These are phyloP conservation scores for Vicia villosa DNA, from an alignment of 306 rosid genomes.

Conservation along the genomic window DNA sequence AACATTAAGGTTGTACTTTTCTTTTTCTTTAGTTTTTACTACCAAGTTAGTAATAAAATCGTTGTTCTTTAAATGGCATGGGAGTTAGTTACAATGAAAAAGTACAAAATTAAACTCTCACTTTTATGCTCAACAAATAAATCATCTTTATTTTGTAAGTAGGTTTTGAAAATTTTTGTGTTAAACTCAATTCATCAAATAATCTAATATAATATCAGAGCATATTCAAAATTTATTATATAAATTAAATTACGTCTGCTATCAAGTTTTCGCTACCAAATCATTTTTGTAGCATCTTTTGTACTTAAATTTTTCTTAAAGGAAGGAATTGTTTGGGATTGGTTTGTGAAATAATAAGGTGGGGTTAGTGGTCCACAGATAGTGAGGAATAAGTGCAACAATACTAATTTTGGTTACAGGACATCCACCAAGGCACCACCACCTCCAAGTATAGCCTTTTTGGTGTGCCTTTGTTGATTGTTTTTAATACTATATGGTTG, in stretches of 20 bases:
- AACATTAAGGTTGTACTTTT: not conserved
- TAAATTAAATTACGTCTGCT: too few relatives aligned
- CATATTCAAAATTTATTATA: too few relatives aligned
- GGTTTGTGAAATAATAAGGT: conserved; percentile 18
- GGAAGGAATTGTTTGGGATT: conserved; percentile 13
- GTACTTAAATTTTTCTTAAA: not conserved
- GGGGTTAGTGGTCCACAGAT: conserved; percentile 43
- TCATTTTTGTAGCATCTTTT: too few relatives aligned
- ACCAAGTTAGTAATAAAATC: not conserved
- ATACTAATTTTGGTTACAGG: conserved; percentile 39
- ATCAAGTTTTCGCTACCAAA: too few relatives aligned
- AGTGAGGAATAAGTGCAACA: conserved; percentile 41
- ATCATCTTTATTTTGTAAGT: too few relatives aligned
- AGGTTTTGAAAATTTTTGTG: too few relatives aligned
- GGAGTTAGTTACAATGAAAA: conserved; percentile 13
- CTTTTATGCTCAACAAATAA: conserved; percentile 1
- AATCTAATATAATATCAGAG: too few relatives aligned
- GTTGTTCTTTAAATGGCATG: conserved; percentile 17
- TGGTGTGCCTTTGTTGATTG: conserved; percentile 42
- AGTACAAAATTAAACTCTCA: conserved; percentile 10
- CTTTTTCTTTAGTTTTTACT: not conserved
- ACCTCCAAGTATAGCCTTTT: conserved; percentile 36
- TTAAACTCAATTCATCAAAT: too few relatives aligned
- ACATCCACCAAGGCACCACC: conserved; percentile 42
- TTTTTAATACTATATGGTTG: conserved; percentile 40